Percentiles rank a stretch among this genome's conserved stretches.
phyloP scores from a whole-genome alignment of 2,329 filamentous ascomycete genomes.

The Aspergillus sp. region DNA sequence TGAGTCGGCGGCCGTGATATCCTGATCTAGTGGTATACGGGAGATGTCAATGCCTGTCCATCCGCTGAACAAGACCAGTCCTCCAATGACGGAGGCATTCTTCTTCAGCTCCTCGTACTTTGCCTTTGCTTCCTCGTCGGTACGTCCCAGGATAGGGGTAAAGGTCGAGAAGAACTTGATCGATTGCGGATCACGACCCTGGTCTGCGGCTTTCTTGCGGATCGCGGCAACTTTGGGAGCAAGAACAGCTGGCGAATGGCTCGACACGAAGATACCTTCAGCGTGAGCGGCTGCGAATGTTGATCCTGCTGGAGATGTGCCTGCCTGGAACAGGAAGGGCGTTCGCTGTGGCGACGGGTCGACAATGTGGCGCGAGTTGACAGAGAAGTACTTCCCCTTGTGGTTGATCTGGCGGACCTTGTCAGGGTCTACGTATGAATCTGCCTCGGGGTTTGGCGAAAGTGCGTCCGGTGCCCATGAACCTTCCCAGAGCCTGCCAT shows the following conservation, averaged over 20 bases:
- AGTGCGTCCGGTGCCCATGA: conserved; percentile 61
- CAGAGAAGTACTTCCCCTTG: conserved; percentile 54
- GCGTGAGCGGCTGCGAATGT: conserved; percentile 59
- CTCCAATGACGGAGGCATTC: conserved; percentile 55
- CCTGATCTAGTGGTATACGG: conserved; percentile 57
- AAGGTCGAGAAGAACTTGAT: conserved; percentile 58
- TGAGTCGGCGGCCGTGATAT: conserved; percentile 55
- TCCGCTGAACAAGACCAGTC: conserved; percentile 56
- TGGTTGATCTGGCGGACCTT: conserved; percentile 63
- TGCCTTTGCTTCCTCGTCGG: conserved; percentile 53
- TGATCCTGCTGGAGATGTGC: conserved; percentile 58
- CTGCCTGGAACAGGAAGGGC: conserved; percentile 60
- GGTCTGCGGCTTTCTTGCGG: conserved; percentile 49
- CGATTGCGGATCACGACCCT: conserved; percentile 56
- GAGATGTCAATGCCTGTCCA: conserved; percentile 63
- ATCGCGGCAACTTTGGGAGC: conserved; percentile 55
- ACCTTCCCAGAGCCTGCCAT: conserved; percentile 51
- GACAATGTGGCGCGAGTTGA: conserved; percentile 50
- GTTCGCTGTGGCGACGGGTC: conserved; percentile 59
- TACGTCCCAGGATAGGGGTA: conserved; percentile 51
- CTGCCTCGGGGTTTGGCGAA: conserved; percentile 52
- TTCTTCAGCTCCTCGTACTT: conserved; percentile 54
- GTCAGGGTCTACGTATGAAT: conserved; percentile 59
- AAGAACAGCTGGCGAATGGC: conserved; percentile 52
- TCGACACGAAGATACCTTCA: conserved; percentile 61